Evolutionary conservation across 306 rosid genomes (phyloP), one percentile per base, ranked within the genome.

Genomic region (Sicyos edulis): DNA sequence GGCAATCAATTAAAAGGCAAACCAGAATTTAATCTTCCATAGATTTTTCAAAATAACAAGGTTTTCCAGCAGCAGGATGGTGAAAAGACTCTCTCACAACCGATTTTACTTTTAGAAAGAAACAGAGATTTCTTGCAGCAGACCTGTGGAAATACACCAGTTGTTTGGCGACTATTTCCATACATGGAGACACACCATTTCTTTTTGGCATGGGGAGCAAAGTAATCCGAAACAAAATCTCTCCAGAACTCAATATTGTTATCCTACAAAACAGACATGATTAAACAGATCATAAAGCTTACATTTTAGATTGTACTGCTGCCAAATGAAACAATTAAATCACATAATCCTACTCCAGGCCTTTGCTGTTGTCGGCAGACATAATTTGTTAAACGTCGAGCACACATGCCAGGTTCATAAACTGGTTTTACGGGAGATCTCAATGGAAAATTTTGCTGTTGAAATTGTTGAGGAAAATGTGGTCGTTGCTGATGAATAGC

Each of bases 141-240:
- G 60, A 90, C 98, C 98, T 92, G 98, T 66, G 92, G 98, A 75
- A 90, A 88, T 81, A 92, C 98, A 70, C 98, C 98, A 26, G 29
- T 26, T 78, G 98, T 88, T 81, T 92, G 98, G 55, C 96, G 81
- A 73, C 92, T 91, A 83, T 88, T 86, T 80, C 98, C 98, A 79
- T 92, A 92, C 96, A 90, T 85, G 49, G 98, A 92, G 71, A 92
- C 96, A 62, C 98, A 92, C 98, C 98, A 92, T 79, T 92, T 92
- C 92, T 92, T 92, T 82, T 83, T 92, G 68, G 98, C 98, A 85
- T 88, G 83, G 17, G 98, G 96, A 53, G 95, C 96, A 80, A 84
- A 92, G 80, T 85, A 92, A 63, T 92, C 98, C 1, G 88, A 83
- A 74, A 92, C 98, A 90, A 92, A 92, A 83, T 90, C 85, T 75